Evolutionary conservation across 2,329 filamentous ascomycete genomes (phyloP).

Genomic region (Fusarium sp.): DNA sequence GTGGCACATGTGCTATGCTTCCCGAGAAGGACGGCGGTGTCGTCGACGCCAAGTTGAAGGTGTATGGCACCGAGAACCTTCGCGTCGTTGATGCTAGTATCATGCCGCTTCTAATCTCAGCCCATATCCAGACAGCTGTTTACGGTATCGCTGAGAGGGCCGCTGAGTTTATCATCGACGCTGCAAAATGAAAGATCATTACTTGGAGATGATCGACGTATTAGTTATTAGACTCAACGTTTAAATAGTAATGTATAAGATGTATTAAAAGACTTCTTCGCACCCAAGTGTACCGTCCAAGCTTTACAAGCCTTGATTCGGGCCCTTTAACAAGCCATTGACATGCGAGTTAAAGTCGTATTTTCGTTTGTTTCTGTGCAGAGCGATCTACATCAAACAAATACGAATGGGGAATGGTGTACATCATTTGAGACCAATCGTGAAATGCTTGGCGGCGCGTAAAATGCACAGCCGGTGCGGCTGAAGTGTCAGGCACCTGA

Average conservation of each 20-base stretch:
- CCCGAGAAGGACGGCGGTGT: slow-evolving; percentile 58
- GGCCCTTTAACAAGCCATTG: background rate
- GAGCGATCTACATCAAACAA: background rate
- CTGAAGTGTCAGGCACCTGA: background rate
- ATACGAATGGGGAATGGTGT: background rate
- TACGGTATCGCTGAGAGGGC: slow-evolving; percentile 65
- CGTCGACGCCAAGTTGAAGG: slow-evolving; percentile 56
- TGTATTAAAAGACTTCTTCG: background rate
- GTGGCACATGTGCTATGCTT: slow-evolving; percentile 60
- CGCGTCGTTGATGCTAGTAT: slow-evolving; percentile 62
- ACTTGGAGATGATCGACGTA: background rate
- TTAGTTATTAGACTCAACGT: background rate
- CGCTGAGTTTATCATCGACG: slow-evolving; percentile 45
- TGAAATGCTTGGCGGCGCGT: background rate
- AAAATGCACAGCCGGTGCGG: background rate
- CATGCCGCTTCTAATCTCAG: slow-evolving; percentile 61
- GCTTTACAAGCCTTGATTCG: background rate
- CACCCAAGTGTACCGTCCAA: background rate
- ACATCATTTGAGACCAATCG: background rate
- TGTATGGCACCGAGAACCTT: slow-evolving; percentile 61
- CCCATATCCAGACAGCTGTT: slow-evolving; percentile 62
- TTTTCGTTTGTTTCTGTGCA: background rate
- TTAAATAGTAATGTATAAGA: background rate
- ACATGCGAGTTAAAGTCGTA: rapidly evolving
- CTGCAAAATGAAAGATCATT: background rate